Evolutionary conservation across 805 yeast genomes (phyloP).

Genomic region (Starmerella stellata): DNA sequence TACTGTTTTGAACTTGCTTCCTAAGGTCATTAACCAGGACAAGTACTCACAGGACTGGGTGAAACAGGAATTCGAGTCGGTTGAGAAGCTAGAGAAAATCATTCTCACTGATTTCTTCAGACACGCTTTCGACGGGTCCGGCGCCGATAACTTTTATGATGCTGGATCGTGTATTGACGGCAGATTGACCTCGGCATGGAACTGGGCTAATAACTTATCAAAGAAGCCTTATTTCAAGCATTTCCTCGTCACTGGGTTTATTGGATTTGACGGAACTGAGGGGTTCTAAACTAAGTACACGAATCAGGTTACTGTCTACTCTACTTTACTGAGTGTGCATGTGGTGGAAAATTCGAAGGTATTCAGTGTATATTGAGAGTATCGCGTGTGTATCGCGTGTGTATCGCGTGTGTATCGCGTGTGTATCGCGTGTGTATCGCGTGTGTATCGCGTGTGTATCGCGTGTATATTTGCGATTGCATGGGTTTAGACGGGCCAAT

Average conservation of each 20-base stretch:
- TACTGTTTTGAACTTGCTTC: constrained; percentile 37
- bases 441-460: no score
- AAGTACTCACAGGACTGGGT: constrained; percentile 28
- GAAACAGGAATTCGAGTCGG: constrained; percentile 38
- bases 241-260: constrained; percentile 50
- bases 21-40: constrained; percentile 33
- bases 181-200: constrained; percentile 64
- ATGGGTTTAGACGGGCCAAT: no score
- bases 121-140: constrained; percentile 59
- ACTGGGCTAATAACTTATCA: constrained; percentile 54
- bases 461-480: no score
- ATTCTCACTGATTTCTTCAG: constrained; percentile 36
- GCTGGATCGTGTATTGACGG: constrained; percentile 79
- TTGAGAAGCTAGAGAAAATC: constrained; percentile 32
- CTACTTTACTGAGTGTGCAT: no score
- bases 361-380: no score
- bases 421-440: no score
- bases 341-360: no score
- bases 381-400: no score
- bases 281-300: constrained; percentile 34
- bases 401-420: no score
- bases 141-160: constrained; percentile 67
- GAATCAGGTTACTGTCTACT: no score
- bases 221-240: constrained; percentile 48
- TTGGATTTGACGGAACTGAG: constrained; percentile 58